Evolutionary conservation across 176 grass and related monocot species (phyloP), one percentile per base, ranked within the genome.

Genomic region (Metroxylon sagu): DNA sequence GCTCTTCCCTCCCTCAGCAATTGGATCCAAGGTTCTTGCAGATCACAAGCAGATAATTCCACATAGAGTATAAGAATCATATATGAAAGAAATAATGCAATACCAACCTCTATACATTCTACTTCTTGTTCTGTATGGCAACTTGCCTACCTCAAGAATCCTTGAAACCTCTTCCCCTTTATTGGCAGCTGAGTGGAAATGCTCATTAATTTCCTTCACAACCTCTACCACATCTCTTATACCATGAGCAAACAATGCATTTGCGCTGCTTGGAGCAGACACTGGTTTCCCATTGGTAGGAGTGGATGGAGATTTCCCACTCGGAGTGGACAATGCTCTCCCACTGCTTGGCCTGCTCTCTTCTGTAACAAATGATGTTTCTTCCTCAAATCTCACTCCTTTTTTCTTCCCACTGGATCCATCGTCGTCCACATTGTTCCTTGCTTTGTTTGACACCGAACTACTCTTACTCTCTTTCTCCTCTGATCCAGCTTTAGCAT

Each of bases 121-220:
- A n/a, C 75, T 80, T 21, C 64, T 62, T 5, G 64, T 23, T 21
- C 16, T 60, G 53, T 73, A 80, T 29, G 70, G 82, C 61, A 79
- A 48, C 79, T 89, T 93, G 16, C 79, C 74, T 56, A 93, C 81
- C 84, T 98, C 88, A 39, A 98, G 88, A 26, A 85, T 61, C 67
- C 21, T 67, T 8, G 88, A 78, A 35, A 92, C 76, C 49, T 85
- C 85, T 71, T 71, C 50, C 1, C 79, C 76, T 23, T 63, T 86
- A 58, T 65, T 67, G 51, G 76, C 48, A 0, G 77, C 82, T 25
- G 54, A 70, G 6, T 76, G 53, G 25, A 98, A 98, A 26, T 60
- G 60, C 35, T 57, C 76, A 53, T 83, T 85, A 49, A 98, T 63
- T 58, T 85, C 82, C 1, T 83, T 16, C 49, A 92, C 81, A 0